A percentile compares a stretch with the other conserved stretches of the same genome.
These are phyloP conservation scores for Saraca asoca DNA, from an alignment of 331 rosid genomes.

Conservation along the genomic window DNA sequence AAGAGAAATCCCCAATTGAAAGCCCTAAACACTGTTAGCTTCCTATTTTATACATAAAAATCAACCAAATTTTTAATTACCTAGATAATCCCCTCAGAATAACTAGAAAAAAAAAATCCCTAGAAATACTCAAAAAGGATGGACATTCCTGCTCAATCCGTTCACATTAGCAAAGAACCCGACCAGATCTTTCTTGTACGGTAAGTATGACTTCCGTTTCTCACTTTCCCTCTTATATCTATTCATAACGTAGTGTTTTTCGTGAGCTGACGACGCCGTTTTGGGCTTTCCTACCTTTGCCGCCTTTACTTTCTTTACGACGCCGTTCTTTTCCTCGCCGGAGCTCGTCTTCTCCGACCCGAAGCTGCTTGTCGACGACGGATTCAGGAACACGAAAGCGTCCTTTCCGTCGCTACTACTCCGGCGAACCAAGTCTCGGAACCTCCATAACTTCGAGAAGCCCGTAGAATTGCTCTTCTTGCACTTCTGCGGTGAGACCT, in stretches of 20 bases:
- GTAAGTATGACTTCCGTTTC: constrained; percentile 72
- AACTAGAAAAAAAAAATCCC: too few species aligned
- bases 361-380: neutral
- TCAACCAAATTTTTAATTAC: neutral
- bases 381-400: constrained; percentile 64
- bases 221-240: constrained; percentile 68
- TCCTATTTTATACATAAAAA: constrained; percentile 5
- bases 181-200: constrained; percentile 51
- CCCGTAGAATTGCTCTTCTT: constrained; percentile 89
- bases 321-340: constrained; percentile 15
- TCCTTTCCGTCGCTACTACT: constrained; percentile 88
- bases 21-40: neutral
- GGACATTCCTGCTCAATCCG: constrained; percentile 69
- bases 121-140: constrained; percentile 57
- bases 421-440: constrained; percentile 59
- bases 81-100: neutral
- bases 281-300: constrained; percentile 10
- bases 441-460: constrained; percentile 68
- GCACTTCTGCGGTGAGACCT: constrained; percentile 36
- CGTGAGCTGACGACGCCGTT: constrained; percentile 67
- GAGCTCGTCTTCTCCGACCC: constrained; percentile 14
- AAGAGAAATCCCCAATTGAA: neutral
- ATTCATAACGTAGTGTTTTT: constrained; percentile 64
- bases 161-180: constrained; percentile 74
- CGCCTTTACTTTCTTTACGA: constrained; percentile 23